Evolutionary conservation across 2,329 filamentous ascomycete genomes (phyloP).

Genomic region (Xylaria sp.): DNA sequence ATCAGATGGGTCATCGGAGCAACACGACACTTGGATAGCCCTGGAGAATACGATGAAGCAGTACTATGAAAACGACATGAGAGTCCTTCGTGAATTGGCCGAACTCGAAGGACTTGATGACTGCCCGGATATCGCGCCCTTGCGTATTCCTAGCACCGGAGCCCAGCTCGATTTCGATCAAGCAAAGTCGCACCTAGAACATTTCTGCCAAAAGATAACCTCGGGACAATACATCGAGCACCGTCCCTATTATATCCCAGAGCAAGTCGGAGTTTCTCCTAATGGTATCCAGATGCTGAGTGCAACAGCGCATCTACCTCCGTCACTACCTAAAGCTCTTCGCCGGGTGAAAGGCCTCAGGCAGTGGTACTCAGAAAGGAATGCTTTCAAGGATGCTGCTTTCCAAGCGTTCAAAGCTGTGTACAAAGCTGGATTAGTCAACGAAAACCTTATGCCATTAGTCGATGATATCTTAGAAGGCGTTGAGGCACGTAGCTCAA

Average conservation of each 20-base stretch:
- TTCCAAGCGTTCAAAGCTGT: constrained; percentile 82
- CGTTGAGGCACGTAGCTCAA: constrained; percentile 53
- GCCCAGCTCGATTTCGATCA: constrained; percentile 78
- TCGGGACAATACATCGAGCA: constrained; percentile 69
- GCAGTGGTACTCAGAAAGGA: constrained; percentile 76
- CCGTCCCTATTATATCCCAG: constrained; percentile 74
- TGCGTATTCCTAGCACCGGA: constrained; percentile 58
- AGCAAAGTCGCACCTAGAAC: constrained; percentile 79
- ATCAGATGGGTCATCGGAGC: constrained; percentile 47
- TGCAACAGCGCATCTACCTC: constrained; percentile 77
- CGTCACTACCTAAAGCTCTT: constrained; percentile 71
- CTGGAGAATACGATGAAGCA: constrained; percentile 80
- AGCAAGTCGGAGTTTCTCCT: constrained; percentile 48
- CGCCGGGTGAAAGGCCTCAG: constrained; percentile 62
- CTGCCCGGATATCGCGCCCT: constrained; percentile 48
- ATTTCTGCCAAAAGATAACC: constrained; percentile 78
- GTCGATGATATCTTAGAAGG: constrained; percentile 54
- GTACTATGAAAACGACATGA: constrained; percentile 73
- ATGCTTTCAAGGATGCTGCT: constrained; percentile 82
- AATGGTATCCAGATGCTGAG: constrained; percentile 50
- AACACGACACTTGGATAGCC: constrained; percentile 65
- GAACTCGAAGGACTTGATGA: constrained; percentile 59
- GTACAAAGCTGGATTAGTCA: constrained; percentile 76
- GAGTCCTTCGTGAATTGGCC: constrained; percentile 59
- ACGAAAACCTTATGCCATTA: constrained; percentile 79